Evolutionary conservation across 2,329 filamentous ascomycete species (phyloP), one percentile per base, ranked within the genome.

Genomic region (Aspergillus terreus): DNA sequence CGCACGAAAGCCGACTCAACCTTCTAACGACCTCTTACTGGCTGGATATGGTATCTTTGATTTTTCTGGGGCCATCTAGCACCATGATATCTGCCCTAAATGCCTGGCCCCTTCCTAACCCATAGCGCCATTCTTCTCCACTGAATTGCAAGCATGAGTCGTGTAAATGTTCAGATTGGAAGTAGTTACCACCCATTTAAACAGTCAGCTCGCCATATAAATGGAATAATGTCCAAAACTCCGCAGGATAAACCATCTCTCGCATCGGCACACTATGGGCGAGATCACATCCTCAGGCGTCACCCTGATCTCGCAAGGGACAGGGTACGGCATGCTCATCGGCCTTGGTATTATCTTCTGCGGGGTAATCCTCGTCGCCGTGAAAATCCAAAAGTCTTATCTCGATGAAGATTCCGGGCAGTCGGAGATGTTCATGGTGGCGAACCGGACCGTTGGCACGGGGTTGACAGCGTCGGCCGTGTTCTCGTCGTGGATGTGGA

Each of bases 311-410:
- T 54, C 65, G 4, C 64, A 67, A 38, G 64, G 65, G 38, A 60
- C 63, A 11, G 65, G 60, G 14, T 78, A 79, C 66, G 76, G 76
- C 52, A 64, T 79, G 17, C 70, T 80, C 40, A 70, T 79, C 51
- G 78, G 76, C 6, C 71, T 80, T 5, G 73, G 74, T 1, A 63
- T 79, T 1, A 54, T 75, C 1, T 80, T 80, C 55, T 76, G 72
- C 49, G 63, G 69, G 3, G 71, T 80, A 15, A 78, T 79, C 53
- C 54, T 80, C 6, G 58, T 66, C 4, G 76, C 76, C 4, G 70
- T 79, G 32, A 71, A 72, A 36, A 65, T 79, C 3, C 77, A 79
- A 60, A 67, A 62, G 33, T 56, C 56, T 0, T 66, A 67, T 53
- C 57, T 67, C 3, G 53, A 59, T 2, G 65, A 67, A 32, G 65